Base-by-base conservation (phyloP, 1,284 basidiomycete genomes). In the Ganoderma multipileum region DNA sequence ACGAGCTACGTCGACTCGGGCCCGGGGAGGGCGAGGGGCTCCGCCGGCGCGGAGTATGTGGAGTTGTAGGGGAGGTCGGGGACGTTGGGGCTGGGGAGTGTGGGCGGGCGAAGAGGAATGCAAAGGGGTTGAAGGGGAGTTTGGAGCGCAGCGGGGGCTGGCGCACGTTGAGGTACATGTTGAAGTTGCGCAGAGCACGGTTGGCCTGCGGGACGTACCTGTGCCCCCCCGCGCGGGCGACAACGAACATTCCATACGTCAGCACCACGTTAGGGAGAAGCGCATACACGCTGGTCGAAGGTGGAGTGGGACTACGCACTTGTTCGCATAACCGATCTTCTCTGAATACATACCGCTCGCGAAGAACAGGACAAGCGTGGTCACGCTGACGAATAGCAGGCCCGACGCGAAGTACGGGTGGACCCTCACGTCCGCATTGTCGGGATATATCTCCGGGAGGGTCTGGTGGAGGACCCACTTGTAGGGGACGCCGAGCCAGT, bases 131-230 rank as follows among this genome's bases (percentile, higher is more conserved):
- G 81, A 88, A 85, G 57, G 85, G 84, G 64, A 92, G 82, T 68
- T 83, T 89, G 64, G 83, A 89, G 70, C 82, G 85, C 3, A 92
- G 79, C 0, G 94, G 88, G 1, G 90, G 90, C 73, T 91, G 90
- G 63, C 95, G 91, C 75, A 97, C 94, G 82, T 99, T 99, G 75
- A 99, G 87, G 77, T 96, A 95, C 91, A 99, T 97, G 81, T 99
- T 99, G 80, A 98, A 93, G 33, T 91, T 93, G 33, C 97, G 89
- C 38, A 99, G 84, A 0, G 96, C 91, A 55, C 93, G 89, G 80
- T 99, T 99, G 12, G 97, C 95, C 76, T 99, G 97, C 0, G 96
- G 97, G 23, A 99, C 95, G 78, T 99, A 99, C 83, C 96, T 97
- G 77, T 52, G 33, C 33, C n/a, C 63, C 58, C 57, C 28, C 33